These are phyloP conservation scores for Blepharisma japonicum DNA, from an alignment of 73 alveolate species.

Conservation along the genomic window DNA sequence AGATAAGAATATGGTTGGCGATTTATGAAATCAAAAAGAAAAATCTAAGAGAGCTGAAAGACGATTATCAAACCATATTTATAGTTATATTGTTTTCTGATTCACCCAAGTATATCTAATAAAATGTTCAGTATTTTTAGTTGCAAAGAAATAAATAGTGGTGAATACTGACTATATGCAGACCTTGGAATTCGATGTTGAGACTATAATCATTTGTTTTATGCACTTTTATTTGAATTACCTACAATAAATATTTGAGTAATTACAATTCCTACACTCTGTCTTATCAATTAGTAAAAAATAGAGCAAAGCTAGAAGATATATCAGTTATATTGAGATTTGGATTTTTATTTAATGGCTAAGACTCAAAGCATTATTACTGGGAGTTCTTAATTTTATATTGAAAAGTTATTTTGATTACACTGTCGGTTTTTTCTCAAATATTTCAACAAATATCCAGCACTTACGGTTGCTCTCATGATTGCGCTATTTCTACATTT, in stretches of 20 bases:
- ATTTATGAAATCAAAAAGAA: neutral
- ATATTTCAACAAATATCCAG: no score
- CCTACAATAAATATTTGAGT: neutral
- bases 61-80: neutral
- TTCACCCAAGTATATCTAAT: neutral
- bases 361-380: neutral
- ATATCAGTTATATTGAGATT: neutral
- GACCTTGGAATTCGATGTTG: neutral
- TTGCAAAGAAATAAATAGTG: neutral
- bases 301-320: neutral
- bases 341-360: conserved; percentile 12
- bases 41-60: neutral
- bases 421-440: no score
- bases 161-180: neutral
- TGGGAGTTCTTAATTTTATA: conserved; percentile 11
- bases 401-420: neutral
- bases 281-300: neutral
- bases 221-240: neutral
- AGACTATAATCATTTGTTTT: neutral
- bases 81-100: neutral
- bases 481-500: no score
- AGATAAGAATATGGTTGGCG: neutral
- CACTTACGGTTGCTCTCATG: no score
- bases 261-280: neutral
- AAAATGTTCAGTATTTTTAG: neutral